Evolutionary conservation across 1,284 basidiomycete species (phyloP).

Genomic region (Rhodotorula sp.): DNA sequence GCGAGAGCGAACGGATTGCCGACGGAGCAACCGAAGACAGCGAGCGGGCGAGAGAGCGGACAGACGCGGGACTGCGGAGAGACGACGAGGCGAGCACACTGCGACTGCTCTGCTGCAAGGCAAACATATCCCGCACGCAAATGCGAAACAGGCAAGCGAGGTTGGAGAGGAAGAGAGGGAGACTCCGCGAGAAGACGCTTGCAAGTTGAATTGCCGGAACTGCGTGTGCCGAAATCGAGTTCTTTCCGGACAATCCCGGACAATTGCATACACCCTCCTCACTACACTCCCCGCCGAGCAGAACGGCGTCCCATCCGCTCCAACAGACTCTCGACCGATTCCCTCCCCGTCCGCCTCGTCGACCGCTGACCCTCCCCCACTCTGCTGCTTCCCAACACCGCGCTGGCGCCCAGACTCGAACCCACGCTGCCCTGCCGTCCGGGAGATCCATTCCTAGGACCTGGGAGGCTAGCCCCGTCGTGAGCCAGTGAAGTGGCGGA

Average conservation of each 20-base stretch:
- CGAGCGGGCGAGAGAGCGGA: too few species aligned
- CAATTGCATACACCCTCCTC: neutral
- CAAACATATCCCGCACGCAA: too few species aligned
- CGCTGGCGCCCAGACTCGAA: neutral
- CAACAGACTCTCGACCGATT: conserved; percentile 11
- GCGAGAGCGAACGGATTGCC: too few species aligned
- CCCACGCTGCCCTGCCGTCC: neutral
- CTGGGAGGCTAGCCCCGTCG: neutral
- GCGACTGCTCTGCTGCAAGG: too few species aligned
- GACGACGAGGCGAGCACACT: too few species aligned
- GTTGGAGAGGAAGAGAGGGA: too few species aligned
- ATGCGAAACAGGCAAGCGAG: too few species aligned
- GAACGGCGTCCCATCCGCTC: conserved; percentile 11
- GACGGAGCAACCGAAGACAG: too few species aligned
- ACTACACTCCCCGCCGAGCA: neutral
- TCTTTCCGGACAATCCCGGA: neutral
- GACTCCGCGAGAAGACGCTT: too few species aligned
- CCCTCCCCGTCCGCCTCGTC: conserved; percentile 14
- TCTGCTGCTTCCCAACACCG: neutral
- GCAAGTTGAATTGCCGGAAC: too few species aligned
- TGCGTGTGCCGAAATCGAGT: too few species aligned
- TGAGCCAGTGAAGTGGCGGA: neutral
- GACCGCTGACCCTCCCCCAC: neutral
- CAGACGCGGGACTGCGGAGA: too few species aligned
- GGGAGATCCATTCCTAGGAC: conserved; percentile 1